Conservation (phyloP, 2,329 filamentous ascomycete genomes). For the Annulohypoxylon truncatum region DNA sequence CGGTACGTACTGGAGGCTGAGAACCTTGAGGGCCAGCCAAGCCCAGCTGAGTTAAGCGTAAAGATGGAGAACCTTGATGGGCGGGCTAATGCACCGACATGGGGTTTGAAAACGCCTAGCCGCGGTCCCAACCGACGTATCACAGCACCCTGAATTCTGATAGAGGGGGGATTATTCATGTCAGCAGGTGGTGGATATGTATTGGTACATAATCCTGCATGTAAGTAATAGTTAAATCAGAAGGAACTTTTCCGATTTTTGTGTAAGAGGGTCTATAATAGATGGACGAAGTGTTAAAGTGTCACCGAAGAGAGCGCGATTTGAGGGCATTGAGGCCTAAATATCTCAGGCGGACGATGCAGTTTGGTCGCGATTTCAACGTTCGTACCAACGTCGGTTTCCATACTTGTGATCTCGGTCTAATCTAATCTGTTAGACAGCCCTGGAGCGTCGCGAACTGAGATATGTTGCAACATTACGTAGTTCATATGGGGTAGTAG, state of each 20-base stretch:
- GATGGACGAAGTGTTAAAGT: slow-evolving; percentile 13
- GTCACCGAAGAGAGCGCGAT: slow-evolving; percentile 6
- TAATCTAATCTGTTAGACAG: neutral
- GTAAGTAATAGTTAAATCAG: neutral
- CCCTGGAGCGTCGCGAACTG: slow-evolving; percentile 9
- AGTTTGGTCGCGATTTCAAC: neutral
- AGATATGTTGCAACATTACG: slow-evolving; percentile 4
- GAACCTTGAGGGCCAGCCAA: slow-evolving; percentile 40
- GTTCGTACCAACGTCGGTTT: neutral
- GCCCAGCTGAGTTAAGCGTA: slow-evolving; percentile 24
- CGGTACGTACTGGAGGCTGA: slow-evolving; percentile 41
- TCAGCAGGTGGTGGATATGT: too few relatives aligned
- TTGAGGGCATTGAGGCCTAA: neutral
- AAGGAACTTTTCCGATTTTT: neutral
- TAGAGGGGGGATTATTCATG: slow-evolving; percentile 16
- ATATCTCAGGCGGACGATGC: neutral
- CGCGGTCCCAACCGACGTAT: slow-evolving; percentile 34
- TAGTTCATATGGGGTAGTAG: neutral
- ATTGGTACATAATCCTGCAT: slow-evolving; percentile 2
- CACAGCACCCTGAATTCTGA: slow-evolving; percentile 6
- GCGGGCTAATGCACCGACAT: slow-evolving; percentile 25
- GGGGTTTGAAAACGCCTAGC: slow-evolving; percentile 7
- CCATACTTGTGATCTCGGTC: neutral
- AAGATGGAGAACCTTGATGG: slow-evolving; percentile 45
- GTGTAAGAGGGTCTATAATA: slow-evolving; percentile 1